These are phyloP conservation scores for Metarhizium brunneum DNA, from an alignment of 2,329 filamentous ascomycete genomes.

Conservation along the genomic window DNA sequence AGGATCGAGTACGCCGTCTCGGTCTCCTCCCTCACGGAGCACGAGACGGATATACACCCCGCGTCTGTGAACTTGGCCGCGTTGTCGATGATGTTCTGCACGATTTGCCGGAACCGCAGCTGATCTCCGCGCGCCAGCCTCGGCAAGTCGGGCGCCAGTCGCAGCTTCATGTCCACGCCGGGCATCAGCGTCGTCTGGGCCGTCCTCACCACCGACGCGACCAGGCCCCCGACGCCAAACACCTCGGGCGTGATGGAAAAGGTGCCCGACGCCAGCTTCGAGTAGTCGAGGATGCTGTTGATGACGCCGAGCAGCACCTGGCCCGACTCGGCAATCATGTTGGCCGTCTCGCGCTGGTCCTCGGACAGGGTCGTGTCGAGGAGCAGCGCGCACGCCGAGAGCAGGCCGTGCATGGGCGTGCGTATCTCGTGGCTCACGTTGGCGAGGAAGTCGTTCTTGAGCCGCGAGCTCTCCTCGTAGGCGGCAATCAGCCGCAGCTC, in stretches of 20 bases:
- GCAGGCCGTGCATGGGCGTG: slow-evolving; percentile 56
- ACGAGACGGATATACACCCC: slow-evolving; percentile 38
- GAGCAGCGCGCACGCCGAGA: slow-evolving; percentile 48
- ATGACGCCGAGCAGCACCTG: slow-evolving; percentile 50
- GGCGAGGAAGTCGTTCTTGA: slow-evolving; percentile 52
- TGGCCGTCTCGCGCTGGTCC: slow-evolving; percentile 46
- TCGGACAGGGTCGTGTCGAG: slow-evolving; percentile 41
- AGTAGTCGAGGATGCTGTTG: slow-evolving; percentile 59
- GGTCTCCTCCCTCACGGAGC: slow-evolving; percentile 30
- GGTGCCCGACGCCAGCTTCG: slow-evolving; percentile 50
- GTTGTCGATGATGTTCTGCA: slow-evolving; percentile 54
- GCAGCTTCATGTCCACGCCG: slow-evolving; percentile 34
- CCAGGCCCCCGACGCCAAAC: slow-evolving; percentile 35
- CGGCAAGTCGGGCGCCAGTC: slow-evolving; percentile 37
- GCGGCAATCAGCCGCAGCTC: slow-evolving; percentile 46
- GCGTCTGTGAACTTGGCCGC: slow-evolving; percentile 53
- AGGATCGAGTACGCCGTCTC: slow-evolving; percentile 34
- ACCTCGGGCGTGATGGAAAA: slow-evolving; percentile 47
- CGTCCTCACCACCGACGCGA: slow-evolving; percentile 40
- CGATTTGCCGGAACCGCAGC: slow-evolving; percentile 49
- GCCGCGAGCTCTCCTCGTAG: slow-evolving; percentile 52
- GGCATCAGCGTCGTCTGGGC: slow-evolving; percentile 36
- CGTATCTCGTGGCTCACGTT: slow-evolving; percentile 58
- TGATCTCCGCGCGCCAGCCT: slow-evolving; percentile 44
- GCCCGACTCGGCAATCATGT: slow-evolving; percentile 50